phyloP scores from a whole-genome alignment of 768 basidiomycete species.

The Dictyophora rubrovolvata region DNA sequence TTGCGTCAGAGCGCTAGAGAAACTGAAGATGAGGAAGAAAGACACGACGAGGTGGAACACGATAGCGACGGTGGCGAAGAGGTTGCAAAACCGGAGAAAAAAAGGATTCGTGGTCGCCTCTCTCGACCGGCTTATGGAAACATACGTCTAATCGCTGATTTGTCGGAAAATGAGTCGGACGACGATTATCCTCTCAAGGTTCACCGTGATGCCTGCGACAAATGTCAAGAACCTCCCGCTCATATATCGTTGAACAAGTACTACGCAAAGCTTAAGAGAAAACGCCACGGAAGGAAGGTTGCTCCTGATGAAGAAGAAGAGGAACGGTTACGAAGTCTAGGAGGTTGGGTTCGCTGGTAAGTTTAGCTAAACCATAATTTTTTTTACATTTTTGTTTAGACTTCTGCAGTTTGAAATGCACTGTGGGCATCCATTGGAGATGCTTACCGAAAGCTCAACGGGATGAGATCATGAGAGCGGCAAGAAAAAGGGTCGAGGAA shows the following conservation, averaged over 20 bases:
- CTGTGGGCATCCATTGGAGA: conserved; percentile 66
- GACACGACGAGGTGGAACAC: conserved; percentile 6
- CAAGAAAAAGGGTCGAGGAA: conserved; percentile 27
- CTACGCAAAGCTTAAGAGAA: conserved; percentile 26
- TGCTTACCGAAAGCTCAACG: conserved; percentile 58
- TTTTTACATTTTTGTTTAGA: neutral
- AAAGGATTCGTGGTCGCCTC: conserved; percentile 20
- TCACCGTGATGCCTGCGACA: conserved; percentile 63
- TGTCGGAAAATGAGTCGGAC: conserved; percentile 33
- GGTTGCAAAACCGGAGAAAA: conserved; percentile 1
- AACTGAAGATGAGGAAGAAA: conserved; percentile 16
- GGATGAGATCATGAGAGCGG: conserved; percentile 64
- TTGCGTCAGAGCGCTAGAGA: neutral
- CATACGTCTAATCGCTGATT: conserved; percentile 32
- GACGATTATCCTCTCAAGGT: conserved; percentile 32
- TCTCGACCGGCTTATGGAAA: conserved; percentile 41
- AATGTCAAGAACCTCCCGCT: conserved; percentile 51
- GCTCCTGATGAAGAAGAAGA: conserved; percentile 42
- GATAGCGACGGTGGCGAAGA: conserved; percentile 12
- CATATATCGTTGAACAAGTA: conserved; percentile 36
- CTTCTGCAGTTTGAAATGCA: conserved; percentile 55
- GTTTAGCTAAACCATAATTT: conserved; percentile 14
- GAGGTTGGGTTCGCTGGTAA: conserved; percentile 83
- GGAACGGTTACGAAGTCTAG: conserved; percentile 39
- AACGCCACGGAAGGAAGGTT: conserved; percentile 29